These are phyloP conservation scores for Lanmaoa rubissima DNA, from an alignment of 768 basidiomycete species.

Conservation along the genomic window DNA sequence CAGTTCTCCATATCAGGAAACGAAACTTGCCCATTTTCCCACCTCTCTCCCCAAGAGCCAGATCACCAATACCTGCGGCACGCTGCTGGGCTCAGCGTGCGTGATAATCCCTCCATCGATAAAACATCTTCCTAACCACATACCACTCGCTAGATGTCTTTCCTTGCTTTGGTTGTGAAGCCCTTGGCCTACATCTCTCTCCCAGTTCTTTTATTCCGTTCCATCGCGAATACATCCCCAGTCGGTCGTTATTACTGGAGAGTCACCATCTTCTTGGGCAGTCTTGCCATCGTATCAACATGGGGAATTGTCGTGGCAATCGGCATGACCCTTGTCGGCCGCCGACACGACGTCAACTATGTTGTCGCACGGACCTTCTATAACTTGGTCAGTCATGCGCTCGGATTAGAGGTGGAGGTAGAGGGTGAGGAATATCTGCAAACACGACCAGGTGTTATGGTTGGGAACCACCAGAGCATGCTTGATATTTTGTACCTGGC, in stretches of 20 bases:
- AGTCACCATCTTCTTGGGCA: constrained; percentile 66
- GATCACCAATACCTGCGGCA: constrained; percentile 10
- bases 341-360: constrained; percentile 76
- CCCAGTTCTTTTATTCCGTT: constrained; percentile 63
- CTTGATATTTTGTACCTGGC: constrained; percentile 82
- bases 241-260: constrained; percentile 71
- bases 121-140: constrained; percentile 11
- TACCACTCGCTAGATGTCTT: constrained; percentile 50
- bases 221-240: constrained; percentile 54
- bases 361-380: constrained; percentile 86
- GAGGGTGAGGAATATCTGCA: constrained; percentile 84
- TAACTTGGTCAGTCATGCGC: constrained; percentile 52
- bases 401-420: constrained; percentile 71
- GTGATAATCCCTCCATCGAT: constrained; percentile 13
- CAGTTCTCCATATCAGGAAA: not conserved
- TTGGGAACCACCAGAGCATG: constrained; percentile 94
- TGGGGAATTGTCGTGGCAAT: constrained; percentile 70
- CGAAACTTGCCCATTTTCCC: constrained; percentile 26
- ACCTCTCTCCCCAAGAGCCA: constrained; percentile 26
- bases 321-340: constrained; percentile 63
- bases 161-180: constrained; percentile 58
- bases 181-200: constrained; percentile 77
- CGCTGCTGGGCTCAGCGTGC: constrained; percentile 29
- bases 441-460: constrained; percentile 68
- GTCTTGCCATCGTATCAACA: constrained; percentile 66